Percentiles rank a stretch among this genome's conserved stretches.
phyloP scores from a whole-genome alignment of 1,284 basidiomycete genomes.

The Malassezia obtusa region DNA sequence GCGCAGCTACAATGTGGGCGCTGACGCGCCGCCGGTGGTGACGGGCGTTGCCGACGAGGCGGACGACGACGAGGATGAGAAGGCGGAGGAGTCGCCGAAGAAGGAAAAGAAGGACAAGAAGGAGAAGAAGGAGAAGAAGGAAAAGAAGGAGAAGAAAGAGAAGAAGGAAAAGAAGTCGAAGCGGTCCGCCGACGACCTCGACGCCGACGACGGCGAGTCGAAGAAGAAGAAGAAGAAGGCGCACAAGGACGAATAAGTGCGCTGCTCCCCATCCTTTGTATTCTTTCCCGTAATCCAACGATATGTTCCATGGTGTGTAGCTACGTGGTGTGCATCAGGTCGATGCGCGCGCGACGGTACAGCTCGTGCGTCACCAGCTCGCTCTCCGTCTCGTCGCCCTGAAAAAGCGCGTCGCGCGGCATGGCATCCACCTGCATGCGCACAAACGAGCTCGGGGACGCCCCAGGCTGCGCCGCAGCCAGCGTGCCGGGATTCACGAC shows the following conservation, averaged over 20 bases:
- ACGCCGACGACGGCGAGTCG: slow-evolving; percentile 10
- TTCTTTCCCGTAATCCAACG: not conserved
- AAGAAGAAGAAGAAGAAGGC: slow-evolving; percentile 39
- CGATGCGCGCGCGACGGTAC: slow-evolving; percentile 23
- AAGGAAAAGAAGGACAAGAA: slow-evolving; percentile 17
- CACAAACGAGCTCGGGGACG: not conserved
- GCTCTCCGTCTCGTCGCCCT: not conserved
- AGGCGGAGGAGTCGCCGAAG: slow-evolving; percentile 54
- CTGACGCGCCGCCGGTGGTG: slow-evolving; percentile 29
- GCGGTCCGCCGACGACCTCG: slow-evolving; percentile 8
- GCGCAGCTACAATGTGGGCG: slow-evolving; percentile 39
- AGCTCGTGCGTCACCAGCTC: slow-evolving; percentile 14
- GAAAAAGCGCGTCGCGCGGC: not conserved
- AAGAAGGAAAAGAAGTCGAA: slow-evolving; percentile 25
- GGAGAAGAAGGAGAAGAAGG: slow-evolving; percentile 19
- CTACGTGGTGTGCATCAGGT: slow-evolving; percentile 18
- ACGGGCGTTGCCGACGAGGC: slow-evolving; percentile 51
- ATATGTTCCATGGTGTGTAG: not conserved
- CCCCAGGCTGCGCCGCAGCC: not conserved
- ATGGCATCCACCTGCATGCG: slow-evolving; percentile 18
- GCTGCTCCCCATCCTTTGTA: not conserved
- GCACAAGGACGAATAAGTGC: slow-evolving; percentile 28
- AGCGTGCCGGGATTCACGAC: slow-evolving; percentile 58
- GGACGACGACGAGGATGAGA: slow-evolving; percentile 49
- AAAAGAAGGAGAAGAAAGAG: slow-evolving; percentile 37